Percentiles rank a stretch among this genome's conserved stretches.
Conservation (phyloP, 768 basidiomycete genomes). For the Tylopilus vinaceipallidus region DNA sequence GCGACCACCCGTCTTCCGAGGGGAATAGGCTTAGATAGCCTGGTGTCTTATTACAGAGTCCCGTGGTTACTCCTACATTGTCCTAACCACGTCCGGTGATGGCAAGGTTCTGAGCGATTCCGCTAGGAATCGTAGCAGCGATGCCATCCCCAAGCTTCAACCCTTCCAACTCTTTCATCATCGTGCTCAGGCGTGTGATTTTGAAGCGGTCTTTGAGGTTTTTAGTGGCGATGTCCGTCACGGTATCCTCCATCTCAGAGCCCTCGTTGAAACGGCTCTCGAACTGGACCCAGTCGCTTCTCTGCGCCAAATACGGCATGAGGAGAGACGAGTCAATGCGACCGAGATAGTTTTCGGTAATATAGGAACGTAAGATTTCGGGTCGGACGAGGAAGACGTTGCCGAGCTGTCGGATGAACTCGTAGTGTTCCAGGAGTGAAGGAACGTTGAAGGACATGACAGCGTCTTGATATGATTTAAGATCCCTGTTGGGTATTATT, state of each 20-base stretch:
- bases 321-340: constrained; percentile 85
- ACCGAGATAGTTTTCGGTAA: constrained; percentile 90
- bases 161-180: constrained; percentile 86
- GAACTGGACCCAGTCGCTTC: constrained; percentile 89
- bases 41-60: not conserved
- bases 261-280: constrained; percentile 75
- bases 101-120: constrained; percentile 54
- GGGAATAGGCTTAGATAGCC: constrained; percentile 48
- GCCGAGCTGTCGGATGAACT: constrained; percentile 95
- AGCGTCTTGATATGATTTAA: constrained; percentile 94
- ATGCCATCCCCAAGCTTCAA: constrained; percentile 59
- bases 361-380: constrained; percentile 92
- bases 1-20: constrained; percentile 72
- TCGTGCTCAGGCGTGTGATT: constrained; percentile 71
- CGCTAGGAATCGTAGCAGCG: constrained; percentile 55
- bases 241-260: constrained; percentile 43
- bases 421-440: constrained; percentile 89
- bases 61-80: not conserved
- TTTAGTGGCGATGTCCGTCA: constrained; percentile 37
- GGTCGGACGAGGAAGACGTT: constrained; percentile 96
- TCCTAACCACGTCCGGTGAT: constrained; percentile 45
- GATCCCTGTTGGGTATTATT: constrained; percentile 57
- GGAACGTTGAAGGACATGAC: constrained; percentile 81
- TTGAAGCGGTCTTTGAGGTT: constrained; percentile 56
- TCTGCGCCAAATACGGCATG: constrained; percentile 85